These are phyloP conservation scores for Zymoseptoria ardabiliae DNA, from an alignment of 2,329 filamentous ascomycete genomes.

Conservation along the genomic window DNA sequence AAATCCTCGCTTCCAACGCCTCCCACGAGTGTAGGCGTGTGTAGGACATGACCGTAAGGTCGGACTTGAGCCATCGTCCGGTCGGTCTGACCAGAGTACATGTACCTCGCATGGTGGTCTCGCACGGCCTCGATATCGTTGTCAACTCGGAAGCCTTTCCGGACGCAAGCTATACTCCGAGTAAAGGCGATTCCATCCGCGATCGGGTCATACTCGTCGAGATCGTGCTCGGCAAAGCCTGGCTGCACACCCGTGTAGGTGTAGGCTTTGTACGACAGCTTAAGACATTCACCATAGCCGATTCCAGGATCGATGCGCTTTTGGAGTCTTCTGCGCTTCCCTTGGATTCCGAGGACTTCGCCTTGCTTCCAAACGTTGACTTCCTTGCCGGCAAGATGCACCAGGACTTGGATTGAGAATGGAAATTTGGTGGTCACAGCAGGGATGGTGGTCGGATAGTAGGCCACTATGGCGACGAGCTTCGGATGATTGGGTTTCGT, in stretches of 20 bases:
- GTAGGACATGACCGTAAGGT: conserved; percentile 35
- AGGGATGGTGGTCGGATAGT: conserved; percentile 55
- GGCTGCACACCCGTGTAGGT: conserved; percentile 50
- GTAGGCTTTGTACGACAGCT: conserved; percentile 42
- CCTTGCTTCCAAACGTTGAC: conserved; percentile 44
- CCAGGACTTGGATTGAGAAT: conserved; percentile 41
- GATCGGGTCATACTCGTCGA: conserved; percentile 60
- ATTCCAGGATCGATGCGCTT: conserved; percentile 46
- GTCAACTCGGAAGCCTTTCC: conserved; percentile 51
- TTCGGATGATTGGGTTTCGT: conserved; percentile 48
- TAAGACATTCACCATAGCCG: conserved; percentile 42
- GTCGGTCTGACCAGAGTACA: conserved; percentile 29
- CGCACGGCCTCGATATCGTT: conserved; percentile 39
- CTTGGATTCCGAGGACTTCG: conserved; percentile 47
- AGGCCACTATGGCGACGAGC: conserved; percentile 54
- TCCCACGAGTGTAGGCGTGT: conserved; percentile 41
- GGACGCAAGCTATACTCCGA: conserved; percentile 53
- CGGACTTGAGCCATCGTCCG: conserved; percentile 34
- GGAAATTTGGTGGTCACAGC: conserved; percentile 40
- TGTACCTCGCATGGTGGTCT: conserved; percentile 30
- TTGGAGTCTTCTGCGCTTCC: conserved; percentile 43
- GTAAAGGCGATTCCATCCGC: conserved; percentile 61
- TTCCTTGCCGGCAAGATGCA: conserved; percentile 49
- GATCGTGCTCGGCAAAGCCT: conserved; percentile 64
- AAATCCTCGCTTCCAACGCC: conserved; percentile 39